A percentile compares a stretch with the other conserved stretches of the same genome.
Evolutionary conservation across 1,284 basidiomycete species (phyloP).

Genomic region (Ceratobasidium sp.): DNA sequence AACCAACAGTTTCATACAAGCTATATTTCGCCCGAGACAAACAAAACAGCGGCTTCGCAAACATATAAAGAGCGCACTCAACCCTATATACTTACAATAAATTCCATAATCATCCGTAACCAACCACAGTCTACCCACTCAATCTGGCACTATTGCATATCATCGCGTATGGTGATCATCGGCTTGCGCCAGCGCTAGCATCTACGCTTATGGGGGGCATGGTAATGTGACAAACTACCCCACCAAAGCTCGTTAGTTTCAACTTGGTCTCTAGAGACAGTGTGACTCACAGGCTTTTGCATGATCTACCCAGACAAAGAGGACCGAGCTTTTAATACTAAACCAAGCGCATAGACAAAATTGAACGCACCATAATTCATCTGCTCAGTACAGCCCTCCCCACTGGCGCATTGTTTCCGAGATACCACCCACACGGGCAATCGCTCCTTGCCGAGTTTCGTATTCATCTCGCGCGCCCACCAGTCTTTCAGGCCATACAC

Average conservation of each 20-base stretch:
- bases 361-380: constrained; percentile 15
- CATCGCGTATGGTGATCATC: neutral
- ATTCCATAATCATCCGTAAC: too few relatives aligned
- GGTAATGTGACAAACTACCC: constrained; percentile 22
- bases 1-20: too few relatives aligned
- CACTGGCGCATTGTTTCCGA: constrained; percentile 13
- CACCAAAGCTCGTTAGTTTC: neutral
- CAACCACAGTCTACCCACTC: too few relatives aligned
- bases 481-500: constrained; percentile 20
- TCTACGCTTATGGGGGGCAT: neutral
- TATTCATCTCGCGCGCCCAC: constrained; percentile 25
- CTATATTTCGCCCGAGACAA: too few relatives aligned
- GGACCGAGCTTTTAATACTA: neutral
- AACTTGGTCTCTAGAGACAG: too few relatives aligned
- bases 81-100: too few relatives aligned
- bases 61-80: too few relatives aligned
- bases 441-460: constrained; percentile 18
- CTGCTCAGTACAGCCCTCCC: constrained; percentile 15
- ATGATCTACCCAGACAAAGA: neutral
- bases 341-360: neutral
- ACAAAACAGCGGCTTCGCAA: too few relatives aligned
- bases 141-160: neutral
- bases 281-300: constrained; percentile 20
- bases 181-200: neutral
- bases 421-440: constrained; percentile 18